Evolutionary conservation across 2,329 filamentous ascomycete genomes (phyloP).

Genomic region (Trichoderma hamatum): DNA sequence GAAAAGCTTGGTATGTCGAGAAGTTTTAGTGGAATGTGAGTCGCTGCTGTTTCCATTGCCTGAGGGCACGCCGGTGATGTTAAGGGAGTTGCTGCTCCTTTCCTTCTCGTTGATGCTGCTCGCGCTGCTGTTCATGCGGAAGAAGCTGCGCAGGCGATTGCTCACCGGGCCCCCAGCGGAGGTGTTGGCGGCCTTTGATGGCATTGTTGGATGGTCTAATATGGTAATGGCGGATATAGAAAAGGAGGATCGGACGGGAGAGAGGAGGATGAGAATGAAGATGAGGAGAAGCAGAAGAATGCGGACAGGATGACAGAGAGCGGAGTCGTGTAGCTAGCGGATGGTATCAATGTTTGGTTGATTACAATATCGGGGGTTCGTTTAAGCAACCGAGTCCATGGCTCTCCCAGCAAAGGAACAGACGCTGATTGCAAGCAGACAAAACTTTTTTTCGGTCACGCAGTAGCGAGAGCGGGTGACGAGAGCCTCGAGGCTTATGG

Average conservation of each 20-base stretch:
- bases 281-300: background rate
- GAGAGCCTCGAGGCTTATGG: slow-evolving; percentile 23
- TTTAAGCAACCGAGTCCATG: slow-evolving; percentile 46
- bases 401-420: slow-evolving; percentile 34
- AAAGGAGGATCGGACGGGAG: background rate
- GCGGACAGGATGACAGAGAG: background rate
- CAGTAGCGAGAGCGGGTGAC: slow-evolving; percentile 25
- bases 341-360: slow-evolving; percentile 9
- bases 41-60: slow-evolving; percentile 26
- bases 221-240: slow-evolving; percentile 22
- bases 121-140: slow-evolving; percentile 63
- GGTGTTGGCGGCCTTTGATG: slow-evolving; percentile 56
- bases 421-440: slow-evolving; percentile 6
- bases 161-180: slow-evolving; percentile 61
- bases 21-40: slow-evolving; percentile 55
- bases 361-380: slow-evolving; percentile 27
- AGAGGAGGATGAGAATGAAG: background rate
- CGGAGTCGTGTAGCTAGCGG: slow-evolving; percentile 9
- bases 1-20: slow-evolving; percentile 87
- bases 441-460: background rate
- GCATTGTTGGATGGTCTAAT: slow-evolving; percentile 44
- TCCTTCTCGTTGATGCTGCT: slow-evolving; percentile 45
- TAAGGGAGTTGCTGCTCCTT: slow-evolving; percentile 67
- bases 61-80: slow-evolving; percentile 8
- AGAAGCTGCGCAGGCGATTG: slow-evolving; percentile 71